Conservation (phyloP, 1,139 yeast genomes). For the Saccharomyces hybrid region DNA sequence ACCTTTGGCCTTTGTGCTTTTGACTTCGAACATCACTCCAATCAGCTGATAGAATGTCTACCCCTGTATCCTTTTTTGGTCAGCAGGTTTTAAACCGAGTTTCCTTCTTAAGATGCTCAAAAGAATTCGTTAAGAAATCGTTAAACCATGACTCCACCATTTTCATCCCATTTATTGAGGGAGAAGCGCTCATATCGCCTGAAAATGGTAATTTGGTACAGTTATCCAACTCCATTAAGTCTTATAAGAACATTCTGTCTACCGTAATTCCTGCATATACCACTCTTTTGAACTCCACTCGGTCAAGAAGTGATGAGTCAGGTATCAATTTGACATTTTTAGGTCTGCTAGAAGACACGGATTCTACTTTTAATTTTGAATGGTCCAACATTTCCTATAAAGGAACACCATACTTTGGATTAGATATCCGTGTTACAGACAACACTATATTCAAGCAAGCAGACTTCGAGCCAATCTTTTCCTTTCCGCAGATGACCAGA, state of each 20-base stretch:
- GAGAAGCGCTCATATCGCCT: constrained; percentile 15
- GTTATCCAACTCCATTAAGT: background rate
- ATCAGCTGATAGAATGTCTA: background rate
- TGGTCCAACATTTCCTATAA: constrained; percentile 32
- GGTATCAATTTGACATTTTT: constrained; percentile 44
- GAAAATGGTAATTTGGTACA: background rate
- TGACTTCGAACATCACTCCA: background rate
- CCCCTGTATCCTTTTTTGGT: constrained; percentile 35
- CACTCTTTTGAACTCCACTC: constrained; percentile 13
- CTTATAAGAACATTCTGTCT: background rate
- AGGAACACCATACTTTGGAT: constrained; percentile 72
- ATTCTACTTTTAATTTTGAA: constrained; percentile 20
- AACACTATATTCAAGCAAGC: constrained; percentile 12
- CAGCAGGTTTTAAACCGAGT: constrained; percentile 65
- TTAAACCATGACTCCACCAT: constrained; percentile 45
- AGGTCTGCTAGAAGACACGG: constrained; percentile 47
- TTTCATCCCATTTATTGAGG: constrained; percentile 45
- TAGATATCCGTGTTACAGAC: constrained; percentile 45
- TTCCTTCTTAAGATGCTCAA: constrained; percentile 66
- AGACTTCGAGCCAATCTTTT: constrained; percentile 7
- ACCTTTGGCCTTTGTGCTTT: background rate
- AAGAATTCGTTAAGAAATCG: constrained; percentile 49
- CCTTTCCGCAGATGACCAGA: constrained; percentile 10
- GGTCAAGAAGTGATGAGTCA: constrained; percentile 17
- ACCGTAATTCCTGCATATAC: background rate